Percentiles rank a stretch among this genome's conserved stretches.
These are phyloP conservation scores for Gymnopilus junonius DNA, from an alignment of 768 basidiomycete species.

Conservation along the genomic window DNA sequence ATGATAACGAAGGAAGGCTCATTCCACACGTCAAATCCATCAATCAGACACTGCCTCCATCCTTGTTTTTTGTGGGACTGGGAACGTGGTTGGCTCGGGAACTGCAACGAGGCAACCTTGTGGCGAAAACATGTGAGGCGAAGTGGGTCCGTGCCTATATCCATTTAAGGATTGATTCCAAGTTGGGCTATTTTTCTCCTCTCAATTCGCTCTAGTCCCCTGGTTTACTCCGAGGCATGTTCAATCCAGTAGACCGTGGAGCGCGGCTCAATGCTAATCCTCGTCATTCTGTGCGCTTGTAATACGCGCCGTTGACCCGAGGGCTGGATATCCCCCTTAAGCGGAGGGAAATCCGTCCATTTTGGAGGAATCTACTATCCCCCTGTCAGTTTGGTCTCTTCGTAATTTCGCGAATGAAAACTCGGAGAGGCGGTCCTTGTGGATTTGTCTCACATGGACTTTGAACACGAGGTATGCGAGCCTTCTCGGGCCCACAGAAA, in stretches of 20 bases:
- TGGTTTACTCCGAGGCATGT: neutral
- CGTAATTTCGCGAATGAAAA: no score
- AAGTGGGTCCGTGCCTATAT: neutral
- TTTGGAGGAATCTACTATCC: no score
- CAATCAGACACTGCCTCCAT: no score
- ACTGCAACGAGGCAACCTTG: neutral
- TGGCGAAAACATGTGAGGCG: neutral
- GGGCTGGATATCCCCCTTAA: no score
- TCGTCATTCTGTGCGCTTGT: no score
- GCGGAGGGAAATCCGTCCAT: no score
- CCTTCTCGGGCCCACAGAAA: neutral
- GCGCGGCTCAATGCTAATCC: no score
- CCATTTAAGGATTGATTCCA: neutral
- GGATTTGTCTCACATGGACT: no score
- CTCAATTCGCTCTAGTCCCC: neutral
- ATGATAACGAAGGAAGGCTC: neutral
- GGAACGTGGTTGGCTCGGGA: neutral
- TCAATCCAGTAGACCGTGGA: no score
- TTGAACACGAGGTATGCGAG: neutral
- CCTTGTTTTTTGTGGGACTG: neutral
- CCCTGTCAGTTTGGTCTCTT: no score
- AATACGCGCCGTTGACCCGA: no score
- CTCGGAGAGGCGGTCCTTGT: no score
- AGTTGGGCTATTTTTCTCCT: neutral
- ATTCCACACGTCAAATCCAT: neutral